Conservation (phyloP, 2,329 filamentous ascomycete genomes). For the Alternaria gansuensis region DNA sequence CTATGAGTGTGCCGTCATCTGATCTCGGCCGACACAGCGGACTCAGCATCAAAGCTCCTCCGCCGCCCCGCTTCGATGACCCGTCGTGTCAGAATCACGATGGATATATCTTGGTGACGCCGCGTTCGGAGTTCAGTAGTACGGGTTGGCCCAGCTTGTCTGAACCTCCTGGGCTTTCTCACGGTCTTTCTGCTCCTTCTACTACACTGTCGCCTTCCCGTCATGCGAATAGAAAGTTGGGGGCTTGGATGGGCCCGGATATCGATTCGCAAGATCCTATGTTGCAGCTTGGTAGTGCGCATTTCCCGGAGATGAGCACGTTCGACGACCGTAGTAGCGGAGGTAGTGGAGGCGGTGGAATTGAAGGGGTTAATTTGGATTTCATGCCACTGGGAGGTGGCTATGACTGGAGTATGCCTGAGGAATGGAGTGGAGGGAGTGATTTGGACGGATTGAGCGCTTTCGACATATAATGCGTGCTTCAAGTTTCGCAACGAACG, state of each 20-base stretch:
- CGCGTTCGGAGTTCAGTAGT: conserved; percentile 35
- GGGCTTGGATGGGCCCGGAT: conserved; percentile 44
- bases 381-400: conserved; percentile 42
- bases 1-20: conserved; percentile 1
- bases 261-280: conserved; percentile 37
- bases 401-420: conserved; percentile 25
- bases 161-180: conserved; percentile 26
- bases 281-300: conserved; percentile 40
- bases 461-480: conserved; percentile 17
- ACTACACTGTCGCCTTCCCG: conserved; percentile 14
- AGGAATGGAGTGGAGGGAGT: conserved; percentile 28
- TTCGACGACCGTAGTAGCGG: conserved; percentile 19
- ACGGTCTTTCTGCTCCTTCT: conserved; percentile 21
- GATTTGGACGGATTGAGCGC: conserved; percentile 44
- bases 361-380: conserved; percentile 40
- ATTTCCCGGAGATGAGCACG: conserved; percentile 45
- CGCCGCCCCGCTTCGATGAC: conserved; percentile 25
- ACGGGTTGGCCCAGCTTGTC: conserved; percentile 32
- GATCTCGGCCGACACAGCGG: conserved; percentile 25
- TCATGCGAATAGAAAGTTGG: conserved; percentile 3
- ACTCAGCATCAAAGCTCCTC: conserved; percentile 33
- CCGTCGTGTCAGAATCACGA: conserved; percentile 22
- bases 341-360: background rate
- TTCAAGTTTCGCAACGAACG: background rate
- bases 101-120: conserved; percentile 45